A percentile compares a stretch with the other conserved stretches of the same genome.
Evolutionary conservation across 345 rosid species (phyloP).

Genomic region (Corchorus olitorius): DNA sequence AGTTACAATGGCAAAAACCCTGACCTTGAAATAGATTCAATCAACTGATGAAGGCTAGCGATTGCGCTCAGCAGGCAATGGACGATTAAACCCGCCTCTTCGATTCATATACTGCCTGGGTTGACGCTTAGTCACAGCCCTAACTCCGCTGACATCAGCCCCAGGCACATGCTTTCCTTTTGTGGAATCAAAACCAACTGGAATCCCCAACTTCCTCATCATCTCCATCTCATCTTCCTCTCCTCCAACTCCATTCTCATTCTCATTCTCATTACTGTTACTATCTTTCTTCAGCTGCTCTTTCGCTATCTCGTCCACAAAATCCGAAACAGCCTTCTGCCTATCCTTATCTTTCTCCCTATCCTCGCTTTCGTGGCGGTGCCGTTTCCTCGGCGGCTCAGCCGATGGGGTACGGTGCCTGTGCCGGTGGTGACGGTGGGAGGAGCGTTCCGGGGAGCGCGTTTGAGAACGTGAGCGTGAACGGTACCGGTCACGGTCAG

Average conservation of each 20-base stretch:
- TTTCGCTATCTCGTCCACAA: slow-evolving; percentile 58
- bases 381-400: slow-evolving; percentile 57
- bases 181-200: slow-evolving; percentile 84
- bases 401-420: slow-evolving; percentile 65
- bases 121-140: slow-evolving; percentile 80
- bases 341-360: slow-evolving; percentile 52
- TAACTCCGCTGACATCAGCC: slow-evolving; percentile 80
- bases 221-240: slow-evolving; percentile 73
- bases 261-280: slow-evolving; percentile 26
- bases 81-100: slow-evolving; percentile 91
- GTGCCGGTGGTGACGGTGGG: slow-evolving; percentile 47
- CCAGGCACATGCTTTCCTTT: slow-evolving; percentile 91
- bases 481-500: slow-evolving; percentile 47
- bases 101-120: slow-evolving; percentile 90
- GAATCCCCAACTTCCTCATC: slow-evolving; percentile 96
- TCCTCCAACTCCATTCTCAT: slow-evolving; percentile 40
- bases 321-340: slow-evolving; percentile 55
- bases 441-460: slow-evolving; percentile 56
- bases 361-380: slow-evolving; percentile 48
- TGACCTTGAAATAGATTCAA: slow-evolving; percentile 36
- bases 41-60: slow-evolving; percentile 36
- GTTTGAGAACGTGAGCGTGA: slow-evolving; percentile 56
- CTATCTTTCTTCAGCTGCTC: slow-evolving; percentile 49
- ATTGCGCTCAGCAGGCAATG: slow-evolving; percentile 79
- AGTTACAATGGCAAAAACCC: slow-evolving; percentile 16